phyloP scores from a whole-genome alignment of 2,329 filamentous ascomycete genomes.

The Metarhizium album region DNA sequence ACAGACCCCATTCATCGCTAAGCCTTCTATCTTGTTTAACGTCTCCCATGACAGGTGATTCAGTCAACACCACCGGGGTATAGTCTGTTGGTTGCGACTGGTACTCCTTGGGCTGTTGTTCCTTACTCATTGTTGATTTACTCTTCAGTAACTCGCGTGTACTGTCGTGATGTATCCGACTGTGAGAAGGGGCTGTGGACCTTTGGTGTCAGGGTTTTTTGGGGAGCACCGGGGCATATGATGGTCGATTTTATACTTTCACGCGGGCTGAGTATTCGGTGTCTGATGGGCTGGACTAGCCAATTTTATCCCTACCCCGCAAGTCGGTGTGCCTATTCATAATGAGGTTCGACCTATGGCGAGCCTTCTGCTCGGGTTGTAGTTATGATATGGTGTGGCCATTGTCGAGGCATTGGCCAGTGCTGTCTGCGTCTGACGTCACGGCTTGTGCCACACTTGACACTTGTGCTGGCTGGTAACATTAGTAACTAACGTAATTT shows the following conservation, averaged over 20 bases:
- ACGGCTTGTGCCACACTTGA: background rate
- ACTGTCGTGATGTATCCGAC: background rate
- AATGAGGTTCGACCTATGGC: background rate
- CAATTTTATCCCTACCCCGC: background rate
- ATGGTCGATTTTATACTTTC: background rate
- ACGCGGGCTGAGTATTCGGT: background rate
- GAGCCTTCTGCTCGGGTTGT: background rate
- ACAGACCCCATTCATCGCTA: slow-evolving; percentile 40
- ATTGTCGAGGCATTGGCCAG: background rate
- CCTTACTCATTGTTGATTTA: background rate
- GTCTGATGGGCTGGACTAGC: background rate
- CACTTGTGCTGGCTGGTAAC: background rate
- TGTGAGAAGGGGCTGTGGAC: background rate
- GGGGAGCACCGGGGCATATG: background rate
- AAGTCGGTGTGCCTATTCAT: background rate
- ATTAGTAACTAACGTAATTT: too few species aligned
- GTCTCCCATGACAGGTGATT: slow-evolving; percentile 17
- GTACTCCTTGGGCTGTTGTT: slow-evolving; percentile 8
- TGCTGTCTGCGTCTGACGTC: background rate
- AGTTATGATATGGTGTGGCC: background rate
- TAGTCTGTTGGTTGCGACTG: slow-evolving; percentile 11
- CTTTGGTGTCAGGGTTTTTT: background rate
- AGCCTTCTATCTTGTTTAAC: slow-evolving; percentile 22
- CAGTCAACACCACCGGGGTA: slow-evolving; percentile 15
- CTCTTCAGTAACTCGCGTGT: background rate